Evolutionary conservation across 108 stramenopile species (phyloP), one percentile per base, ranked within the genome.

Genomic region (Licmophora abbreviata): DNA sequence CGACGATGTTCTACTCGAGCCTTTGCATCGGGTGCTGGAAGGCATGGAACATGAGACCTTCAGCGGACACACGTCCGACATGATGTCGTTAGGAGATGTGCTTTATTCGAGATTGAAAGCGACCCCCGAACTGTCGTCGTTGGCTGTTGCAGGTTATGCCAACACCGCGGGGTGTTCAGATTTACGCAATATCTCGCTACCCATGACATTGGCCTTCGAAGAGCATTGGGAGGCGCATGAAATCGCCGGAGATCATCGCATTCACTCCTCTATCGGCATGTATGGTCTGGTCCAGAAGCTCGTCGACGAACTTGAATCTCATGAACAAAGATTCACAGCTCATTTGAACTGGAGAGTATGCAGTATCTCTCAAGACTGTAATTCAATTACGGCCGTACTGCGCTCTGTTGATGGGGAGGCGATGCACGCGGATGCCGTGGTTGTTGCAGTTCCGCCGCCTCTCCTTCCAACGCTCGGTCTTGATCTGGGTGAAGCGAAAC

Each of bases 81-180:
- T 12, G 3, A 47, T n/a, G n/a, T 26, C 17, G 47, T 37, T 14
- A 9, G 36, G 34, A 27, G 31, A 18, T 52, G 54, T 45, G 49
- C 54, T 14, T 22, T 17, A 5, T 9, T 62, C 21, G 5, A 11
- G 21, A 20, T 27, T 14, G 9, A n/a, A n/a, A n/a, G 23, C 48
- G 14, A 14, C 59, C 1, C 34, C 37, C 10, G 20, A 29, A 4
- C 23, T 72, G 54, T 18, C 22, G 29, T 29, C 61, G 15, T 26
- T 72, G 35, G 23, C 56, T 20, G 48, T 63, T 11, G 68, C 68
- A 4, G 63, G 73, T 7, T 74, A 54, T 44, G 63, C 59, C 11
- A 74, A 74, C 53, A 68, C 73, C 24, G 64, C 62, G 24, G 67
- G 51, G 9, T 61, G 64, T 28, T 54, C 46, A 21, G 46, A 63